These are phyloP conservation scores for Zymoseptoria brevis DNA, from an alignment of 2,329 filamentous ascomycete genomes.

Conservation along the genomic window DNA sequence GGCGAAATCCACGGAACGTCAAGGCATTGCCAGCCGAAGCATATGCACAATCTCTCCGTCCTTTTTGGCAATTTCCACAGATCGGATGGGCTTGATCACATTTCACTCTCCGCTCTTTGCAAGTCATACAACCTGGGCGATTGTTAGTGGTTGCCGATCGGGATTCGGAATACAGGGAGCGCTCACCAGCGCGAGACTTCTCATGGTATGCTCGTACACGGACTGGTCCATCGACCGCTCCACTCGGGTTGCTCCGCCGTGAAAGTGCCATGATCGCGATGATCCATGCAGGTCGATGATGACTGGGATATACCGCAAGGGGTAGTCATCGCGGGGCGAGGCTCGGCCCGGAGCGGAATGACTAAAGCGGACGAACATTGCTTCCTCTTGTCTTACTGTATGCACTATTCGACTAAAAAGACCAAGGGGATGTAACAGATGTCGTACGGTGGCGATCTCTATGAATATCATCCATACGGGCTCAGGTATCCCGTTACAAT, in stretches of 20 bases:
- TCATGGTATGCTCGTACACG: neutral
- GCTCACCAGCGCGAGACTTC: neutral
- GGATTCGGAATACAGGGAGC: neutral
- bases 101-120: neutral
- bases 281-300: neutral
- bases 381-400: too few relatives aligned
- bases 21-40: neutral
- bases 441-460: too few relatives aligned
- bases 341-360: too few relatives aligned
- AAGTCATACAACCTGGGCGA: neutral
- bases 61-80: neutral
- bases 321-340: too few relatives aligned
- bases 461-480: too few relatives aligned
- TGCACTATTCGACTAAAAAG: too few relatives aligned
- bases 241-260: neutral
- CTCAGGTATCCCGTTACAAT: too few relatives aligned
- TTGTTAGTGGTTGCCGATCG: neutral
- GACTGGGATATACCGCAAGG: too few relatives aligned
- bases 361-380: too few relatives aligned
- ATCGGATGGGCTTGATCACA: neutral
- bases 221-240: neutral
- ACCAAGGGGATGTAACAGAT: too few relatives aligned
- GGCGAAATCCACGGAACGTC: neutral
- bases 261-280: constrained; percentile 23
- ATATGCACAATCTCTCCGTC: neutral